Evolutionary conservation across 371 early-diverging fungal genomes (phyloP), one percentile per base, ranked within the genome.

Genomic region (Circinella minor): DNA sequence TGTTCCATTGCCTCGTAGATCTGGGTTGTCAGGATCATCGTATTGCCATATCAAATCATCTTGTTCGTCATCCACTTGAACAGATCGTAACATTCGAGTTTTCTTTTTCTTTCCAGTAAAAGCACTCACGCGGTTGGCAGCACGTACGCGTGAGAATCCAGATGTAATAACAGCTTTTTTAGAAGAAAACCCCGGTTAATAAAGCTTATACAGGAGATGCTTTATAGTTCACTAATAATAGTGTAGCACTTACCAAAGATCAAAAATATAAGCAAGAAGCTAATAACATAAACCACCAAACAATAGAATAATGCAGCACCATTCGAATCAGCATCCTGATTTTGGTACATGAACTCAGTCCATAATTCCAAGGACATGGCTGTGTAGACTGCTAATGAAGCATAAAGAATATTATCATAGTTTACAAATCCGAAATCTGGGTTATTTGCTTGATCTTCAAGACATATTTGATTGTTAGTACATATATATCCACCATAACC

Each of bases 281-380:
- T 82, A 59, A 88, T 72, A 7, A 87, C 77, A 48, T 87, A 88
- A 38, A 85, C 84, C 1, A 84, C 81, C 7, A 83, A 47, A 57
- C 87, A 87, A 54, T 84, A 88, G 61, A 78, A 88, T 9, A 87
- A 60, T 0, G 86, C 86, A 3, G 85, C 77, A 13, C 73, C 73
- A 10, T 49, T 74, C 0, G 87, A 87, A 61, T 87, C 87, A 8
- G 82, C 87, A 55, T 85, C 81, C 74, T 82, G 82, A 36, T 81
- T 81, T 68, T 81, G 81, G 63, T 87, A 88, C 82, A 86, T 79
- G 9, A 85, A 61, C n/a, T 83, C 84, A 0, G 89, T 86, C 89
- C 89, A 88, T 11, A 82, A 70, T 63, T 88, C 89, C 75, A 88
- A 70, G 0, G 87, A 86, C 37, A 85, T 81, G 68, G 84, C 73